These are phyloP conservation scores for Floccularia luteovirens DNA, from an alignment of 768 basidiomycete genomes.

Conservation along the genomic window DNA sequence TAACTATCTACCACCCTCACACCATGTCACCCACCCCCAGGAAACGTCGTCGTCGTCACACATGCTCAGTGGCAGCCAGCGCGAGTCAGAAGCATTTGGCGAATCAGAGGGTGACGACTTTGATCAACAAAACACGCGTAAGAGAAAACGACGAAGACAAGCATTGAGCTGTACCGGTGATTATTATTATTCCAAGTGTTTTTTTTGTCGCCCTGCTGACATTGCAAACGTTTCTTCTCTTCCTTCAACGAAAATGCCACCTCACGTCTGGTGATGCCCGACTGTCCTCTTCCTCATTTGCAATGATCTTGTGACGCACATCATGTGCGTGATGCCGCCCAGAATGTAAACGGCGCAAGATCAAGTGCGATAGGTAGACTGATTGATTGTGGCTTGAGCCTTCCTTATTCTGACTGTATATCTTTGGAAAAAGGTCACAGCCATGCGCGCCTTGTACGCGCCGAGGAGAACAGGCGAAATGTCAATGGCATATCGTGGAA, in stretches of 20 bases:
- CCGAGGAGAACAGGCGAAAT: constrained; percentile 73
- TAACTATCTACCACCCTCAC: neutral
- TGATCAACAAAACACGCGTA: constrained; percentile 51
- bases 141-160: constrained; percentile 79
- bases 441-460: constrained; percentile 78
- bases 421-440: constrained; percentile 45
- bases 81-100: constrained; percentile 23
- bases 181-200: constrained; percentile 21
- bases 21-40: neutral
- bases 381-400: constrained; percentile 11
- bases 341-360: constrained; percentile 87
- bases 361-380: constrained; percentile 77
- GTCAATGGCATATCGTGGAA: constrained; percentile 80
- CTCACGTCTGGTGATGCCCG: constrained; percentile 11
- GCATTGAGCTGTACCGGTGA: constrained; percentile 82
- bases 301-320: constrained; percentile 19
- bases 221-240: constrained; percentile 13
- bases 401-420: constrained; percentile 13
- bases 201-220: constrained; percentile 7
- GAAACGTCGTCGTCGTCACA: constrained; percentile 6
- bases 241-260: constrained; percentile 14
- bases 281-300: constrained; percentile 12
- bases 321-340: constrained; percentile 15
- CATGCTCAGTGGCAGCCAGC: constrained; percentile 16
- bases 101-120: constrained; percentile 56